Conservation (phyloP, 768 basidiomycete species). For the Phanerochaete carnosa region DNA sequence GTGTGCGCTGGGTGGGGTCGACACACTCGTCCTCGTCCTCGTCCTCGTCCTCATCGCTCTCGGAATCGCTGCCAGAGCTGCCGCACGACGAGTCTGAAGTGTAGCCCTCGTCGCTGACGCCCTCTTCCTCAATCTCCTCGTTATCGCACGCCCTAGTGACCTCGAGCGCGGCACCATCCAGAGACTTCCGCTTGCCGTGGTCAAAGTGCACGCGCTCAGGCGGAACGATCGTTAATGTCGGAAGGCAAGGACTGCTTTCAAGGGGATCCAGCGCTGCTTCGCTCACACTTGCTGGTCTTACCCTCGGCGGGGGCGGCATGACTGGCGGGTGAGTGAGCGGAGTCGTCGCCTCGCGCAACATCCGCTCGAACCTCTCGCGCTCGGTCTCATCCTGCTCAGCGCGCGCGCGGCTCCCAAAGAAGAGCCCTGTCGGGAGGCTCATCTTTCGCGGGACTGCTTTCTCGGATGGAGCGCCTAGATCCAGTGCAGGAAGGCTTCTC, state of each 20-base stretch:
- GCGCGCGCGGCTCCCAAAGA: not conserved
- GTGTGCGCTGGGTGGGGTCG: not conserved
- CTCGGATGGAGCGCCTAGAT: not conserved
- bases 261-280: not conserved
- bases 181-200: not conserved
- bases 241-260: not conserved
- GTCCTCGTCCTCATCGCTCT: constrained; percentile 6
- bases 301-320: not conserved
- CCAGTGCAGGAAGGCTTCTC: not conserved
- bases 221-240: not conserved
- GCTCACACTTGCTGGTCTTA: not conserved
- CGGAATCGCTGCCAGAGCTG: constrained; percentile 1
- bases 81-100: not conserved
- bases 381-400: not conserved
- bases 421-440: not conserved
- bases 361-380: not conserved
- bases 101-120: not conserved
- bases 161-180: not conserved
- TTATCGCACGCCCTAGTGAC: not conserved
- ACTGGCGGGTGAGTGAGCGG: constrained; percentile 7
- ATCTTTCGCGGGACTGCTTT: not conserved
- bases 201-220: not conserved
- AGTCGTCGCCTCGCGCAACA: not conserved
- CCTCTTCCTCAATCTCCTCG: not conserved
- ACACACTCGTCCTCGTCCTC: not conserved